Evolutionary conservation across 305 asterid species (phyloP).

Genomic region (Solanum aculeatissimum): DNA sequence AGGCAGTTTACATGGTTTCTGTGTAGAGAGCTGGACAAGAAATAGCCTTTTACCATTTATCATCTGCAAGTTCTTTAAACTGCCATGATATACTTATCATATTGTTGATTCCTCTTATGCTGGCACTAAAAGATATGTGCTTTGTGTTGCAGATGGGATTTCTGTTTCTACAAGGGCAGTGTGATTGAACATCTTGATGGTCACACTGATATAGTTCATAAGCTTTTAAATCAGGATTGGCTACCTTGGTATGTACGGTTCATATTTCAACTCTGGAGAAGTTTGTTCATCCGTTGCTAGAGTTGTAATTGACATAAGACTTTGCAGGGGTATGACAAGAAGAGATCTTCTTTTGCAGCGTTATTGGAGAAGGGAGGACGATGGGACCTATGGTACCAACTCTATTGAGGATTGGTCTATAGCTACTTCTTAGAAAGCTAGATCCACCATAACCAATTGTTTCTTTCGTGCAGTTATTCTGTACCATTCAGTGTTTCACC

Average conservation of each 20-base stretch:
- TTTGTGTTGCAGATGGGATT: constrained; percentile 80
- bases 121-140: background rate
- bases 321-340: constrained; percentile 79
- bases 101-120: background rate
- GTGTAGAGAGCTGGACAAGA: background rate
- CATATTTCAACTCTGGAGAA: constrained; percentile 4
- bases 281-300: background rate
- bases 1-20: background rate
- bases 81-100: background rate
- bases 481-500: constrained; percentile 92
- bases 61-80: background rate
- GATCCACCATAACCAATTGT: constrained; percentile 3
- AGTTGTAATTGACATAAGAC: constrained; percentile 4
- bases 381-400: constrained; percentile 83
- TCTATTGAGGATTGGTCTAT: background rate
- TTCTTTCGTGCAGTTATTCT: constrained; percentile 70
- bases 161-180: constrained; percentile 77
- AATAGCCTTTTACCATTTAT: background rate
- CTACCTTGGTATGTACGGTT: constrained; percentile 80
- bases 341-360: constrained; percentile 91
- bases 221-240: constrained; percentile 68
- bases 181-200: constrained; percentile 97
- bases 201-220: constrained; percentile 91
- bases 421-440: background rate
- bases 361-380: constrained; percentile 99